Conservation (phyloP, 108 stramenopile genomes). For the Cyclostephanos tholiformis region DNA sequence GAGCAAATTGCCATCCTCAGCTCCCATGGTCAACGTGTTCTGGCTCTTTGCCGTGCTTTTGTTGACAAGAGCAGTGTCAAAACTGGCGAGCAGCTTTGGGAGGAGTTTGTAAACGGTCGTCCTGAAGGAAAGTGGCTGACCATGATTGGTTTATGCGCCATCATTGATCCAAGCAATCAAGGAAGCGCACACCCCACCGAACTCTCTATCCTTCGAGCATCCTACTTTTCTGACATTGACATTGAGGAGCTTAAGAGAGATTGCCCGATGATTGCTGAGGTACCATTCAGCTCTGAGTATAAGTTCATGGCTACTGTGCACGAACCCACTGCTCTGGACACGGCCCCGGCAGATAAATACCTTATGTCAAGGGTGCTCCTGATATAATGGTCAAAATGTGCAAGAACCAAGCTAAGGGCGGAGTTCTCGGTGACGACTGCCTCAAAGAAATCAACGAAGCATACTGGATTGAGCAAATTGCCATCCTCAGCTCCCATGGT, state of each 20-base stretch:
- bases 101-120: slow-evolving; percentile 70
- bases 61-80: slow-evolving; percentile 61
- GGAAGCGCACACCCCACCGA: slow-evolving; percentile 89
- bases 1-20: slow-evolving; percentile 80
- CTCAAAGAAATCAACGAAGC: slow-evolving; percentile 72
- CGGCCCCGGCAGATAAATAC: slow-evolving; percentile 52
- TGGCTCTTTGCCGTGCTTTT: slow-evolving; percentile 82
- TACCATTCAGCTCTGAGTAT: slow-evolving; percentile 82
- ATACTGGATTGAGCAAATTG: slow-evolving; percentile 83
- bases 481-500: slow-evolving; percentile 85
- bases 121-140: slow-evolving; percentile 64
- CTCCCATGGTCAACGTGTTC: slow-evolving; percentile 94
- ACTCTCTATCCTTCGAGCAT: slow-evolving; percentile 79
- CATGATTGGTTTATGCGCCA: slow-evolving; percentile 90
- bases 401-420: slow-evolving; percentile 63
- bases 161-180: slow-evolving; percentile 91
- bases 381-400: slow-evolving; percentile 87
- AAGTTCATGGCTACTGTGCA: slow-evolving; percentile 91
- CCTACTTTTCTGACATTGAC: slow-evolving; percentile 75
- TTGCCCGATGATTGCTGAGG: slow-evolving; percentile 74
- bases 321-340: slow-evolving; percentile 52
- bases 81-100: slow-evolving; percentile 66
- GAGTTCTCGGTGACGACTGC: slow-evolving; percentile 56
- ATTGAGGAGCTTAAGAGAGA: slow-evolving; percentile 65
- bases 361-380: slow-evolving; percentile 94